Evolutionary conservation across 164 flowering plant genomes (phyloP).

Genomic region (Kalanchoe fedtschenkoi): DNA sequence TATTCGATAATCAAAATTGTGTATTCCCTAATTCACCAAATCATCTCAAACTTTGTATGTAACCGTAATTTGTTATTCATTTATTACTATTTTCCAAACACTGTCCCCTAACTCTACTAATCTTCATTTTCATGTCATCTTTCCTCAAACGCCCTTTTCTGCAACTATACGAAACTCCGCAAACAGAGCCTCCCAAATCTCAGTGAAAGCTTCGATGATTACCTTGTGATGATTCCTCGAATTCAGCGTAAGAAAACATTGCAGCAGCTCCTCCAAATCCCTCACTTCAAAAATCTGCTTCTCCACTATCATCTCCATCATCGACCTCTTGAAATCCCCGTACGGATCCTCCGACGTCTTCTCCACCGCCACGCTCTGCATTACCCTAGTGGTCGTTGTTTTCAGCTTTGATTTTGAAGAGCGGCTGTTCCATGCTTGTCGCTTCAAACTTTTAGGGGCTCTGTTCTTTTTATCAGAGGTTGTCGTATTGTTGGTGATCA

Average conservation of each 20-base stretch:
- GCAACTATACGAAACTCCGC: not conserved
- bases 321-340: constrained; percentile 27
- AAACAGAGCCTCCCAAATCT: constrained; percentile 23
- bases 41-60: too few species aligned
- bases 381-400: too few species aligned
- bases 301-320: constrained; percentile 32
- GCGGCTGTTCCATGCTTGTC: too few species aligned
- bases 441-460: too few species aligned
- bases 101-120: not conserved
- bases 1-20: too few species aligned
- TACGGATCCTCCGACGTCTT: constrained; percentile 23
- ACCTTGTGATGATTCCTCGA: constrained; percentile 19
- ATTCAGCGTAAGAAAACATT: constrained; percentile 23
- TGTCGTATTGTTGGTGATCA: not conserved
- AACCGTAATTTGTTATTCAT: too few species aligned
- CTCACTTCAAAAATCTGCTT: constrained; percentile 19
- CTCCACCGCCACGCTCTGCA: constrained; percentile 20
- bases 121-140: not conserved
- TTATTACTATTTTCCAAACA: too few species aligned
- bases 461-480: not conserved
- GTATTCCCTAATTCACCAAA: too few species aligned
- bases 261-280: constrained; percentile 26
- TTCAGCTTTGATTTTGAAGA: too few species aligned
- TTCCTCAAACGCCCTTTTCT: not conserved
- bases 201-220: constrained; percentile 23